Evolutionary conservation across 2,329 filamentous ascomycete genomes (phyloP).

Genomic region (Fusarium sulawesiense): DNA sequence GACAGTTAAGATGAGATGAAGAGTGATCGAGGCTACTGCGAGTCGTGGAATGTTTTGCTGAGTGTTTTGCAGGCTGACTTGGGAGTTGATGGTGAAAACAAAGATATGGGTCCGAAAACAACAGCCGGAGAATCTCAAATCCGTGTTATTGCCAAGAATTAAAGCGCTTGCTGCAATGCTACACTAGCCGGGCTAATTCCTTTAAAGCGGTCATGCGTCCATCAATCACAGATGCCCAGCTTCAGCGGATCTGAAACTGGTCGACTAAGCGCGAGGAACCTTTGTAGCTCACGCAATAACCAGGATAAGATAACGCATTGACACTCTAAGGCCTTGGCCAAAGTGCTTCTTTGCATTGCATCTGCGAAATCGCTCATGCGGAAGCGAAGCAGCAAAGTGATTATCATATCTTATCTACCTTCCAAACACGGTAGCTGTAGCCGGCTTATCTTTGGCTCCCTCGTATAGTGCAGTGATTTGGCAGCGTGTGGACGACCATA

Average conservation of each 20-base stretch:
- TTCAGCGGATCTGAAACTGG: conserved; percentile 19
- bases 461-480: neutral
- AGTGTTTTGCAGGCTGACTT: neutral
- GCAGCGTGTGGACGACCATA: neutral
- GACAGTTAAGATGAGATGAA: neutral
- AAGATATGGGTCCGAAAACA: neutral
- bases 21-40: neutral
- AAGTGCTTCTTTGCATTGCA: neutral
- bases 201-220: conserved; percentile 22
- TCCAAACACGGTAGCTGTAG: conserved; percentile 12
- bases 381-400: neutral
- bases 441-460: conserved; percentile 12
- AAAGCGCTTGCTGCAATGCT: neutral
- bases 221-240: conserved; percentile 19
- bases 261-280: conserved; percentile 4
- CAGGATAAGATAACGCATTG: conserved; percentile 25
- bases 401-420: conserved; percentile 15
- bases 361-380: neutral
- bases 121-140: conserved; percentile 2
- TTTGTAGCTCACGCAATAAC: conserved; percentile 31
- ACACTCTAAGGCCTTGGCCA: neutral
- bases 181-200: neutral
- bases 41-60: neutral
- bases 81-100: neutral
- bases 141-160: conserved; percentile 23